Evolutionary conservation across 2,329 filamentous ascomycete species (phyloP).

Genomic region (Delphinella strobiligena): DNA sequence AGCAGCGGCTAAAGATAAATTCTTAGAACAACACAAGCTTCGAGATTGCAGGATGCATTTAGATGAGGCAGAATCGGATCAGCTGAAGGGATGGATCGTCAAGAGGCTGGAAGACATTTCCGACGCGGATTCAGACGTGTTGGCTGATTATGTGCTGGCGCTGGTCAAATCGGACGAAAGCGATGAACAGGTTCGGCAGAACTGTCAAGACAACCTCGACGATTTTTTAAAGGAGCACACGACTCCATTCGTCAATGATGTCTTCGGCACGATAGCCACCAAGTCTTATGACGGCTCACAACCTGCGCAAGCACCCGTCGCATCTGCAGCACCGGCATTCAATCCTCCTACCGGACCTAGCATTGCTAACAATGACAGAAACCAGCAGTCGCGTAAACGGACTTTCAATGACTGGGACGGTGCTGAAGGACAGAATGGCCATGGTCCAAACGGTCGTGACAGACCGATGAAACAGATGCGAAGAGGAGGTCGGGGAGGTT

Average conservation of each 20-base stretch:
- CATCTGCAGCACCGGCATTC: conserved; percentile 16
- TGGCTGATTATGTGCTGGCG: conserved; percentile 75
- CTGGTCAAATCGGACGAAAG: conserved; percentile 60
- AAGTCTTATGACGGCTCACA: conserved; percentile 31
- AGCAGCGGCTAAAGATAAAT: too few relatives aligned
- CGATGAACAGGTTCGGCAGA: conserved; percentile 49
- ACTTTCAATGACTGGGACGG: conserved; percentile 43
- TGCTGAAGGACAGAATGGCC: conserved; percentile 26
- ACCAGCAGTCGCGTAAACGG: conserved; percentile 40
- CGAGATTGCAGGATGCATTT: conserved; percentile 48
- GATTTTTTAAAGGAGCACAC: conserved; percentile 58
- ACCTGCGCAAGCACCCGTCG: conserved; percentile 12
- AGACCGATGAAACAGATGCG: conserved; percentile 50
- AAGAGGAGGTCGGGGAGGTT: conserved; percentile 36
- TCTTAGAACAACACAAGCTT: too few relatives aligned
- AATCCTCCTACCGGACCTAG: conserved; percentile 15
- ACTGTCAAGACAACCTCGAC: conserved; percentile 59
- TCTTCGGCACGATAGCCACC: conserved; percentile 53
- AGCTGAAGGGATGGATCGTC: conserved; percentile 66
- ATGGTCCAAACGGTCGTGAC: conserved; percentile 25
- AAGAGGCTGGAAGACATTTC: conserved; percentile 66
- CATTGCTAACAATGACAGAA: conserved; percentile 2
- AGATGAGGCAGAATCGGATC: conserved; percentile 39
- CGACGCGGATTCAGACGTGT: conserved; percentile 68
- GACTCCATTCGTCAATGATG: conserved; percentile 55